Evolutionary conservation across 2,329 filamentous ascomycete species (phyloP).

Genomic region (Colletotrichum tanaceti): DNA sequence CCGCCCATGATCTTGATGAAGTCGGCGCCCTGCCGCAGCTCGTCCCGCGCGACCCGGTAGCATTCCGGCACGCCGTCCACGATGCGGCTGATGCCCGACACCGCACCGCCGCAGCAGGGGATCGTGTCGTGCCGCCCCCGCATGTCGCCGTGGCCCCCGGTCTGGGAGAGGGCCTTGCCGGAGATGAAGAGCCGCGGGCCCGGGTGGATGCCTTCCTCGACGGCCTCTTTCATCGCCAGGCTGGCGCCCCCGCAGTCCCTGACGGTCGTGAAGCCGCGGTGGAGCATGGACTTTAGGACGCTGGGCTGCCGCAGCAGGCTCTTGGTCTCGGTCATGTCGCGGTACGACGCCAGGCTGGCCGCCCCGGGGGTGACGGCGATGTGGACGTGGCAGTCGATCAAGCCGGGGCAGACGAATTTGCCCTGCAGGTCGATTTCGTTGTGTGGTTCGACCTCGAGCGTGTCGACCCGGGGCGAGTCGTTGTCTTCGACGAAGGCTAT

Average conservation of each 20-base stretch:
- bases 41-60: slow-evolving; percentile 62
- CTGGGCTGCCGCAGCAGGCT: slow-evolving; percentile 60
- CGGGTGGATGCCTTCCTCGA: slow-evolving; percentile 63
- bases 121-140: slow-evolving; percentile 55
- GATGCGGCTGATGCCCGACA: slow-evolving; percentile 56
- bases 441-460: slow-evolving; percentile 1
- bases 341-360: slow-evolving; percentile 25
- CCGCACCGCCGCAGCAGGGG: slow-evolving; percentile 58
- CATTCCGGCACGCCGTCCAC: slow-evolving; percentile 67
- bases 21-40: slow-evolving; percentile 66
- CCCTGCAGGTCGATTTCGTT: slow-evolving; percentile 43
- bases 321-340: slow-evolving; percentile 49
- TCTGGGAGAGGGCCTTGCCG: slow-evolving; percentile 65
- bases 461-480: background rate
- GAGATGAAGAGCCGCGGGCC: slow-evolving; percentile 68
- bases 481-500: slow-evolving; percentile 42
- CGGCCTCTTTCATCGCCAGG: slow-evolving; percentile 65
- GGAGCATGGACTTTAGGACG: slow-evolving; percentile 58
- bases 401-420: slow-evolving; percentile 49
- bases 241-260: slow-evolving; percentile 69
- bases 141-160: slow-evolving; percentile 67
- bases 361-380: slow-evolving; percentile 46
- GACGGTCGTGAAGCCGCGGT: slow-evolving; percentile 68
- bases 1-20: slow-evolving; percentile 72
- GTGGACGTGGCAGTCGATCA: slow-evolving; percentile 51